Conservation (phyloP, 768 basidiomycete species). For the Russula vinacea region DNA sequence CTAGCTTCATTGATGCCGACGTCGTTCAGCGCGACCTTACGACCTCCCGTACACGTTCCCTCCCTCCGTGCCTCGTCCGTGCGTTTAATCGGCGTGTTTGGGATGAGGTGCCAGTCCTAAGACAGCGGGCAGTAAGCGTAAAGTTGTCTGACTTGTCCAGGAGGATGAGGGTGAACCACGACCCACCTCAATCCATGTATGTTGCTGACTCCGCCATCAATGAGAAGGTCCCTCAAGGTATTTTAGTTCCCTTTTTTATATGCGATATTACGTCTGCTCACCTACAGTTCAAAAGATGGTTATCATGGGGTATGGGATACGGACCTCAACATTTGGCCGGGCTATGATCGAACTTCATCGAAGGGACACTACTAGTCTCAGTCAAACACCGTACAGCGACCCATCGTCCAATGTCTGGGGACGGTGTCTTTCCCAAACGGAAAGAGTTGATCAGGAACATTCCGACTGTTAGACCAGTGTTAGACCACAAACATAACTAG, state of each 20-base stretch:
- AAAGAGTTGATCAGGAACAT: slow-evolving; percentile 23
- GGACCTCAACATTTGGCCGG: background rate
- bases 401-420: slow-evolving; percentile 24
- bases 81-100: too few relatives aligned
- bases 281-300: background rate
- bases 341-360: background rate
- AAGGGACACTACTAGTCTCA: slow-evolving; percentile 7
- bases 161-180: too few relatives aligned
- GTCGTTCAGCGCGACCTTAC: too few relatives aligned
- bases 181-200: background rate
- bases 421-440: slow-evolving; percentile 19
- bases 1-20: too few relatives aligned
- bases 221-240: slow-evolving; percentile 10
- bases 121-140: too few relatives aligned
- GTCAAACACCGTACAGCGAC: slow-evolving; percentile 2
- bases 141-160: too few relatives aligned
- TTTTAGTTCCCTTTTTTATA: background rate
- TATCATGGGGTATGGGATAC: background rate
- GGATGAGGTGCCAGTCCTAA: too few relatives aligned
- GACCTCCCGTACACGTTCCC: too few relatives aligned
- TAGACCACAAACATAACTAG: slow-evolving; percentile 27
- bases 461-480: slow-evolving; percentile 23
- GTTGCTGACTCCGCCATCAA: background rate
- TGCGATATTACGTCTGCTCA: background rate
- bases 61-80: too few relatives aligned